Base-by-base conservation (phyloP, 805 yeast genomes). In the Cyberlindnera suaveolens region DNA sequence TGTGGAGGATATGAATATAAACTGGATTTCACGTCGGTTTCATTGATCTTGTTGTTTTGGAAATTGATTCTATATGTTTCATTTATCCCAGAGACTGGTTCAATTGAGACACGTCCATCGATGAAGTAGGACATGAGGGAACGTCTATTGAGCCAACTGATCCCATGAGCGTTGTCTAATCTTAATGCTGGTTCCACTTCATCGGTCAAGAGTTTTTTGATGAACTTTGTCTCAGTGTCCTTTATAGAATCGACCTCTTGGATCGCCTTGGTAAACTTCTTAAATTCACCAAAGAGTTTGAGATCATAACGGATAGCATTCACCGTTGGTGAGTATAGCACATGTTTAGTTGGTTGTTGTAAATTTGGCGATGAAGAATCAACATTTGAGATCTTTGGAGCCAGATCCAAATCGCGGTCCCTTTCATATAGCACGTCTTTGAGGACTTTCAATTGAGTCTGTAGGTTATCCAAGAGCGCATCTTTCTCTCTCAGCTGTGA, bases 61-160 rank as follows among this genome's bases (percentile, higher is more conserved):
- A 51, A 54, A 33, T 57, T 58, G 26, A 61, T 47, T 53, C 80
- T 77, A 65, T 82, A 83, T 1, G 78, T 75, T 61, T 85, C 95
- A 55, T 90, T 89, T 34, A 83, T 73, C 0, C 91, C 90, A 40
- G 87, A 78, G 8, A 90, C 75, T 0, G 99, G 99, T 62, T 89
- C 96, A 33, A 91, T 80, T 3, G 79, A 71, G 6, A 87, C 88
- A 36, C 83, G 72, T 3, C 95, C 95, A 40, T 89, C 96, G 29
- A 85, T 74, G 49, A 91, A 71, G 15, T 81, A 74, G 37, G 71
- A 63, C 70, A 89, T 68, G 43, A 90, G 72, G 11, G 79, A 65
- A 43, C 85, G 72, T 48, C 77, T 74, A 40, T 71, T 77, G 44
- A 81, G 72, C 77, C 80, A 81, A 23, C 82, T 70, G 40, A 82